Conservation (phyloP, 495 filamentous ascomycete species). For the Neurospora sp. region DNA sequence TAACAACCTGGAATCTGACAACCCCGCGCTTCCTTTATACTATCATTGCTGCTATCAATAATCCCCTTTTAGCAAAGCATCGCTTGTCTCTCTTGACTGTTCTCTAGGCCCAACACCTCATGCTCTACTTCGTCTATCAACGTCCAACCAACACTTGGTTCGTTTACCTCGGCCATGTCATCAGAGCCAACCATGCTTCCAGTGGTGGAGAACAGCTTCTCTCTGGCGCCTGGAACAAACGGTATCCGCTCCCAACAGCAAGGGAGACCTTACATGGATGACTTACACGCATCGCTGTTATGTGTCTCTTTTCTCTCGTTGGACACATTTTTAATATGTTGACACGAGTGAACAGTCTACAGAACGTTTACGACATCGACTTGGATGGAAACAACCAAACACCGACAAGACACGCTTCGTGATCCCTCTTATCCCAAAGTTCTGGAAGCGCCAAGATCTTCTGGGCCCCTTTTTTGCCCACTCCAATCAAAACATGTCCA, state of each 20-base stretch:
- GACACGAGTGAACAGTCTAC: not conserved
- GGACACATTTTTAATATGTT: not conserved
- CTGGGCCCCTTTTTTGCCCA: not conserved
- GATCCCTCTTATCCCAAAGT: not conserved
- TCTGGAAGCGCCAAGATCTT: not conserved
- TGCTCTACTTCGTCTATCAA: not conserved
- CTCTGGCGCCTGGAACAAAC: not conserved
- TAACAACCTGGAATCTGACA: not conserved
- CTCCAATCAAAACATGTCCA: not conserved
- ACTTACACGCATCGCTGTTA: not conserved
- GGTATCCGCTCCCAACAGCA: not conserved
- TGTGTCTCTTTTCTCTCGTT: not conserved
- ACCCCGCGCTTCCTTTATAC: not conserved
- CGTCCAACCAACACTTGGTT: not conserved
- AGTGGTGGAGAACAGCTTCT: not conserved
- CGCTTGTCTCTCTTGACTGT: not conserved
- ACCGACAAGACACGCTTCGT: not conserved
- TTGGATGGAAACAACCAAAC: not conserved
- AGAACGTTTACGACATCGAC: not conserved
- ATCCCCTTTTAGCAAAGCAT: not conserved
- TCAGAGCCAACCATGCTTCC: not conserved
- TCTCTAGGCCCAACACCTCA: not conserved
- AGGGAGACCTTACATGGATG: not conserved
- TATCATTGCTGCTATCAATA: not conserved
- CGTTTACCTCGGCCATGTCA: not conserved